Evolutionary conservation across 2,329 filamentous ascomycete genomes (phyloP).

Genomic region (Dothiorella sarmentorum): DNA sequence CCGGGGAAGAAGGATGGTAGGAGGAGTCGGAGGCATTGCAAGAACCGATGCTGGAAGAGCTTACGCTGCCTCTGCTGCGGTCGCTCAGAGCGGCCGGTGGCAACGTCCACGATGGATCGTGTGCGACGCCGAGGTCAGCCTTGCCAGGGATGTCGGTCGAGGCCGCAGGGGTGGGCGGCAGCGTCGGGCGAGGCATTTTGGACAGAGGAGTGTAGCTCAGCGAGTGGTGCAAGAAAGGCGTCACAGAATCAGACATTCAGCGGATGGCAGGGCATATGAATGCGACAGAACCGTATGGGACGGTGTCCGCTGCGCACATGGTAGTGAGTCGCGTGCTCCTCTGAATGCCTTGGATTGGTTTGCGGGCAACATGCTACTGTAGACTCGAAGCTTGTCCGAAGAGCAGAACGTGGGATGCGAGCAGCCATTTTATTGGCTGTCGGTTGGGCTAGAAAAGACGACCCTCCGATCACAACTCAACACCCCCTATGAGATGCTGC

Average conservation of each 20-base stretch:
- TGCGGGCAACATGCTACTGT: background rate
- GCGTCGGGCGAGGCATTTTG: conserved; percentile 61
- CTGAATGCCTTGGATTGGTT: conserved; percentile 6
- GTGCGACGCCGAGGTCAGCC: conserved; percentile 19
- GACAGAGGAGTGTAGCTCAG: background rate
- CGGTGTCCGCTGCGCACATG: background rate
- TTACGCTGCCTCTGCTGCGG: conserved; percentile 45
- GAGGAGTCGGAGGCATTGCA: conserved; percentile 51
- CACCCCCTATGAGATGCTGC: conserved; percentile 1
- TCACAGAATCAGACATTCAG: background rate
- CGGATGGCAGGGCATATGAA: background rate
- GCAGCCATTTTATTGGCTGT: background rate
- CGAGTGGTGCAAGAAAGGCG: background rate
- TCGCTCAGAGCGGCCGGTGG: conserved; percentile 67
- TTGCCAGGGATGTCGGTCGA: conserved; percentile 76
- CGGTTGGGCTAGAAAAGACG: too few species aligned
- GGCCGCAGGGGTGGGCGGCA: conserved; percentile 74
- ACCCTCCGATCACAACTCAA: too few species aligned
- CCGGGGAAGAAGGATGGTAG: conserved; percentile 47
- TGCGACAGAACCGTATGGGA: background rate
- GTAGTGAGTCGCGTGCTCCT: conserved; percentile 9
- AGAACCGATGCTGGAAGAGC: conserved; percentile 43
- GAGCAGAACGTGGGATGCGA: background rate
- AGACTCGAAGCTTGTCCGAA: background rate
- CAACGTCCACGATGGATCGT: conserved; percentile 16